Base-by-base conservation (phyloP, 106 monocot genomes). In the Dendrobium huoshanense region DNA sequence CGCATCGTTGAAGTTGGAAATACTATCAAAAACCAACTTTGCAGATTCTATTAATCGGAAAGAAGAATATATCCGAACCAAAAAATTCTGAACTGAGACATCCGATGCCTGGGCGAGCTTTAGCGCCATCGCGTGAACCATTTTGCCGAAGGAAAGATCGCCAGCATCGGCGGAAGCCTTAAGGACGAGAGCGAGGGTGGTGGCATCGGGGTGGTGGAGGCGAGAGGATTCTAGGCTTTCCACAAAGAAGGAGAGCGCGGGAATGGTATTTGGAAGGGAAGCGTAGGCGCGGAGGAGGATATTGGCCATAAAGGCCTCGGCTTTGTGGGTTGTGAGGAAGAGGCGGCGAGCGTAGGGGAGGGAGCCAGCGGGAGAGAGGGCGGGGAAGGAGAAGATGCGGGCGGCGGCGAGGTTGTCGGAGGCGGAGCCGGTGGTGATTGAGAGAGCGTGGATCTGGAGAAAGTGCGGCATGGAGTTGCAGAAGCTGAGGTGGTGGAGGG, bases 1-100 rank as follows among this genome's bases (percentile, higher is more conserved):
- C 40, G 80, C 81, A 72, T 67, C 78, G 37, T 84, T 72, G 5
- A 55, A 40, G 37, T 78, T 73, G 33, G 16, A 73, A 58, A 84
- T 84, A 27, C 73, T 68, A 73, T 78, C 74, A 31, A 79, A 84
- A 29, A 79, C 79, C 55, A 78, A 48, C n/a, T 67, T 78, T 70
- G 77, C 77, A 16, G 54, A 45, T 16, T 72, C 70, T 43, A 81
- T 68, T 45, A 48, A 17, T 18, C 77, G 56, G 10, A 80, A 84
- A 27, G 84, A 80, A 73, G 77, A 47, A 73, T 85, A 85, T 67
- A 81, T 31, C 10, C 54, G 51, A n/a, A 81, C 81, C 58, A 85
- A 78, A 77, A 78, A 85, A 77, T 80, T 85, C 49, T 67, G 76
- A 13, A 80, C 75, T 5, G 55, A 81, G 16, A 82, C 25, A 13